Percentiles rank a stretch among this genome's conserved stretches.
phyloP scores from a whole-genome alignment of 2,329 filamentous ascomycete species.

The Talaromyces pinophilus region DNA sequence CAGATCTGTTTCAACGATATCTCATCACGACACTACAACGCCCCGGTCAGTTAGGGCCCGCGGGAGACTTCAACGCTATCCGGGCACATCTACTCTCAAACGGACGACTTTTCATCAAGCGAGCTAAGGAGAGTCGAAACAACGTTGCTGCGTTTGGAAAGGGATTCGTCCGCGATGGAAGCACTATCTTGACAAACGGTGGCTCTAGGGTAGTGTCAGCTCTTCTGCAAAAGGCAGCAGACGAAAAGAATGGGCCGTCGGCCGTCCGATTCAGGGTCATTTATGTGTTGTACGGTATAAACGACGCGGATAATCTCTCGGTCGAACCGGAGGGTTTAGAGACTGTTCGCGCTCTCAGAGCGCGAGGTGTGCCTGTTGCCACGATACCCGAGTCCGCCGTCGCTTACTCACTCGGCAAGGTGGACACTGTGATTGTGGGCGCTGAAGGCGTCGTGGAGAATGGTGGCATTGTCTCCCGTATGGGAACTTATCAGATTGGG shows the following conservation, averaged over 20 bases:
- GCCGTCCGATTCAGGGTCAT: slow-evolving; percentile 79
- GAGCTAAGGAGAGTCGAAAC: slow-evolving; percentile 81
- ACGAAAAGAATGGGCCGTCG: slow-evolving; percentile 56
- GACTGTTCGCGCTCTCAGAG: slow-evolving; percentile 70
- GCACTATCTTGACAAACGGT: slow-evolving; percentile 85
- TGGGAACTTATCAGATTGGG: slow-evolving; percentile 86
- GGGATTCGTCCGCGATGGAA: slow-evolving; percentile 75
- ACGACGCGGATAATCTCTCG: slow-evolving; percentile 32
- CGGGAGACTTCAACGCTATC: slow-evolving; percentile 77
- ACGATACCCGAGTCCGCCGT: slow-evolving; percentile 74
- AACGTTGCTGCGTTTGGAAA: slow-evolving; percentile 79
- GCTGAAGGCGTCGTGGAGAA: slow-evolving; percentile 89
- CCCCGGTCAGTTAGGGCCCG: slow-evolving; percentile 52
- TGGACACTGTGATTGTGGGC: slow-evolving; percentile 68
- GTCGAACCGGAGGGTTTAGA: slow-evolving; percentile 64
- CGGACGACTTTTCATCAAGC: slow-evolving; percentile 78
- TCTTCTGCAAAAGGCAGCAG: slow-evolving; percentile 72
- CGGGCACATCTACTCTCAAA: slow-evolving; percentile 82
- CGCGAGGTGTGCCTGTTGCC: slow-evolving; percentile 77
- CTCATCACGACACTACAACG: slow-evolving; percentile 72
- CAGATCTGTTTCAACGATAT: slow-evolving; percentile 93
- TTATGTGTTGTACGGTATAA: slow-evolving; percentile 61
- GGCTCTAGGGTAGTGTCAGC: slow-evolving; percentile 81
- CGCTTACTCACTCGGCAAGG: slow-evolving; percentile 74
- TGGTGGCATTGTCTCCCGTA: slow-evolving; percentile 83